Base-by-base conservation (phyloP, 1,139 yeast species). In the Debaryomycetaceae sp. region DNA sequence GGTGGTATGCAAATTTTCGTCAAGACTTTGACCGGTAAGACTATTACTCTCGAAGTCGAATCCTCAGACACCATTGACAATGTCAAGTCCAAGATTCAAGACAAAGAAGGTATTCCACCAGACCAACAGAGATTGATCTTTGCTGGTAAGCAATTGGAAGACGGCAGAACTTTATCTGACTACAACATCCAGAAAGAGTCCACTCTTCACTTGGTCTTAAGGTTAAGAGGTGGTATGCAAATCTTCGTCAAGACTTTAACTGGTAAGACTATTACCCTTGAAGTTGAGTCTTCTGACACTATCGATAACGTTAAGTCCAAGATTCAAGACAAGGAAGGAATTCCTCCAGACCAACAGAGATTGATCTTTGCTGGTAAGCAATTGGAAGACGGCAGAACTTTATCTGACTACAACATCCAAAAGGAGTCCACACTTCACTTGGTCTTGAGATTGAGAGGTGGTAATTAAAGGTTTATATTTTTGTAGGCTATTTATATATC, bases 361-460 rank as follows among this genome's bases (percentile, higher is more conserved):
- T 83, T 89, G 70, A 87, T 89, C 83, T 89, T 89, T 67, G 96
- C 96, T 68, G 96, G 97, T 83, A 88, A 87, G 83, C 96, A 87
- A 78, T 85, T 89, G 72, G 96, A 88, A 78, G 96, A 89, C 64
- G 96, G 96, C 63, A 87, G 96, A 81, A 88, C 96, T 56, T 50
- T 59, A 38, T 59, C 64, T 30, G 63, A 58, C 49, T 58, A 59
- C 59, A 59, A 60, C 26, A 79, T 79, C 46, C 85, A 79, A 61
- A 79, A 79, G 61, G 84, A 79, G 56, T 79, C 84, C 19, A 79
- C 84, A 19, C 55, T 77, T 9, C 81, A 75, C 51, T 65, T 75
- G 60, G 81, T 76, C 22, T 59, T 77, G 42, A 75, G 82, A 70
- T 62, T 77, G 55, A 73, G 81, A 71, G 81, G 81, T 70, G 94